Percentiles rank a stretch among this genome's conserved stretches.
phyloP scores from a whole-genome alignment of 192 early-diverging fungal genomes.

The Borealophlyctis nickersoniae region DNA sequence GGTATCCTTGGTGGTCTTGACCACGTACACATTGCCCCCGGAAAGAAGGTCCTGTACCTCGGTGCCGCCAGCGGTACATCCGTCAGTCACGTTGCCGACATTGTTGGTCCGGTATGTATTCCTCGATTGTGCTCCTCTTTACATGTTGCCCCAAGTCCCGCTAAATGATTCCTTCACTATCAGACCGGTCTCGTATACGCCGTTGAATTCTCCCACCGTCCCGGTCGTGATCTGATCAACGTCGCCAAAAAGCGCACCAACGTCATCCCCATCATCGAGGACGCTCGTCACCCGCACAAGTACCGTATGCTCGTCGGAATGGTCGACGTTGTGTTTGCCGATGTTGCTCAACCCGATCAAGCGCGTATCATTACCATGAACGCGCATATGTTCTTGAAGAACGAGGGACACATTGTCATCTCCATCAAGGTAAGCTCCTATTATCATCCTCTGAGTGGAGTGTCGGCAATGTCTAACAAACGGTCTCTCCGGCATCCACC shows the following conservation, averaged over 20 bases:
- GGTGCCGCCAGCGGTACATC: constrained; percentile 93
- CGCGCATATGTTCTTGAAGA: constrained; percentile 96
- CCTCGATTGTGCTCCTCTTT: constrained; percentile 6
- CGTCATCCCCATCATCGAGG: constrained; percentile 99
- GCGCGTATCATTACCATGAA: constrained; percentile 98
- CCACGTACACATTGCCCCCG: constrained; percentile 90
- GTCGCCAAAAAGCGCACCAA: constrained; percentile 99
- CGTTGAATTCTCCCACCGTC: constrained; percentile 98
- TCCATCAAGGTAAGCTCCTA: constrained; percentile 77
- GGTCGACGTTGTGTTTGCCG: constrained; percentile 99
- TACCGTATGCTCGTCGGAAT: constrained; percentile 98
- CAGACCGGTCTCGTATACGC: constrained; percentile 94
- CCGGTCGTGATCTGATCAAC: constrained; percentile 98
- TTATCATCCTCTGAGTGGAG: too few relatives aligned
- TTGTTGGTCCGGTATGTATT: constrained; percentile 79
- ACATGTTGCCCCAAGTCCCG: background rate
- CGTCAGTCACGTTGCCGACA: constrained; percentile 95
- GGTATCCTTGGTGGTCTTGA: constrained; percentile 96
- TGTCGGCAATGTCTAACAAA: background rate
- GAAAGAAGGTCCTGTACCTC: constrained; percentile 96
- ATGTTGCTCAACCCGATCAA: constrained; percentile 99
- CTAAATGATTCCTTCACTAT: constrained; percentile 1
- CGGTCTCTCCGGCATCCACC: background rate
- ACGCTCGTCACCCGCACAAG: constrained; percentile 99
- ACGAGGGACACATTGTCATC: constrained; percentile 95